Evolutionary conservation across 2,329 filamentous ascomycete genomes (phyloP), one percentile per base, ranked within the genome.

Genomic region (Leptographium flavum): DNA sequence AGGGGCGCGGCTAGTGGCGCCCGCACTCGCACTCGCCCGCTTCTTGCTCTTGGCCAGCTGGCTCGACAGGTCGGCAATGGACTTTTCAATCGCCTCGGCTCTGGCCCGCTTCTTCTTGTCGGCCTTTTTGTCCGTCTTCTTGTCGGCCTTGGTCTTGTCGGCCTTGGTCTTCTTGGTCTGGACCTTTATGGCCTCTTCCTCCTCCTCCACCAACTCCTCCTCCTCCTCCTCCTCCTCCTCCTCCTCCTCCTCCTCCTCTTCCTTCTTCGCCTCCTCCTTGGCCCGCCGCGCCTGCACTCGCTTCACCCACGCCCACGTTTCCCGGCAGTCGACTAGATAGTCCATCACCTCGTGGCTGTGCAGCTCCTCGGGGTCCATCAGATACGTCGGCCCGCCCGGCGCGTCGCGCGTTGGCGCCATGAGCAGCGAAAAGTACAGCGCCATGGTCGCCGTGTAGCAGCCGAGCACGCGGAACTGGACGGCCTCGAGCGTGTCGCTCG

Each of bases 341-440:
- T 83, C 79, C 87, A 98, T 96, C 49, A 98, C 76, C 14, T 87
- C 80, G 61, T 98, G 92, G 44, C 94, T 85, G 49, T 86, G 80
- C 36, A 98, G 66, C 54, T 94, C 80, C n/a, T 73, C 69, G 5
- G 90, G 83, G 45, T 84, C 73, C 51, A 93, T 63, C 0, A 85
- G 72, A 47, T 78, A 71, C 13, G 65, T 62, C 0, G 66, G 62
- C 8, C 69, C 70, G 31, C 69, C 63, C 25, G 50, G 48, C 1
- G 67, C 65, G 47, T 79, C 76, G 42, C 79, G 71, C 2, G 80
- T 73, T 1, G 86, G 81, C 0, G 87, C 94, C 11, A 87, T 86
- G n/a, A 98, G 67, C 31, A 96, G 74, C 32, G 88, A 85, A 60
- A 98, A 94, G 62, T 98, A 98, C 77, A 94, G 88, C 41, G 84